Evolutionary conservation across 306 rosid genomes (phyloP), one percentile per base, ranked within the genome.

Genomic region (Malus fusca): DNA sequence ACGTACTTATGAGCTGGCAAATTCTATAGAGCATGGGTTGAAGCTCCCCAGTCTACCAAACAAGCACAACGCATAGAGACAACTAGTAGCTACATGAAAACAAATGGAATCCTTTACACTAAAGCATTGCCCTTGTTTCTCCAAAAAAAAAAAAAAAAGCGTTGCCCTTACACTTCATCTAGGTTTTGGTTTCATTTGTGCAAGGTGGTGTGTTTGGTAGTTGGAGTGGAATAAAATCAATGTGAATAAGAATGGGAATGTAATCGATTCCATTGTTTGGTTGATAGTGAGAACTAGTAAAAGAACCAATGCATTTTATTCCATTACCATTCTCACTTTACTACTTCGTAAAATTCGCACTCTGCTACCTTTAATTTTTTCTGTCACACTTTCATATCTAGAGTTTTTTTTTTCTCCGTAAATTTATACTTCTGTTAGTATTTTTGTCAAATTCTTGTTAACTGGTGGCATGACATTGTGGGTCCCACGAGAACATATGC

Each of bases 361-460:
- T 6, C 0, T 31, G 2, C 35, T 35, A 6, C 40, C 2, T 0
- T 35, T 35, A 6, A 8, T 6, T 35, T 37, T 37, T 35, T 37
- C 7, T 0, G 2, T 37, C 10, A 37, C 9, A 37, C 2, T 7
- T 6, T 37, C 2, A 37, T 37, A 7, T 0, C 2, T 37, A 1
- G 1, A 7, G 0, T 7, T 1, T 1, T 37, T 37, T 35, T 6
- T 37, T 37, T 37, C 0, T 1, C 0, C 0, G 2, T 8, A 37
- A 7, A 37, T 7, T 37, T 10, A 37, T 37, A 37, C 9, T 37
- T 37, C 10, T 37, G 10, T 7, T 7, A 37, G 42, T 7, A 0
- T 37, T 37, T 37, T 37, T 0, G 8, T 37, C 2, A 37, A 37
- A 1, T 37, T 0, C 2, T 37, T 37, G 42, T 37, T 37, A 37